These are phyloP conservation scores for Nicotiana knightiana DNA, from an alignment of 257 asterid genomes.

Conservation along the genomic window DNA sequence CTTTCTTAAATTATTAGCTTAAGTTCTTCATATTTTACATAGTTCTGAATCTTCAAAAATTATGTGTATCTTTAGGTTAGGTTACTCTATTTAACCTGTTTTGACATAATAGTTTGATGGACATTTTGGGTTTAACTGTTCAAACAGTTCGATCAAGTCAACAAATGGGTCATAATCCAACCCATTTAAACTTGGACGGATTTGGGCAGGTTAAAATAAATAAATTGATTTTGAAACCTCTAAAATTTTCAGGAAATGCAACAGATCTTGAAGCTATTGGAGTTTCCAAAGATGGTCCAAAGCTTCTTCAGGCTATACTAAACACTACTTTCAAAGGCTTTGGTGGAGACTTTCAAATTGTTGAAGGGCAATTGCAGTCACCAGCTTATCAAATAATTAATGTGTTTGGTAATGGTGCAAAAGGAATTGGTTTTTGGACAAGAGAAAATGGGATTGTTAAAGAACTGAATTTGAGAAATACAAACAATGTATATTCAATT, in stretches of 20 bases:
- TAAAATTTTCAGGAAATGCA: conserved; percentile 13
- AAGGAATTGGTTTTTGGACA: conserved; percentile 27
- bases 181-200: background rate
- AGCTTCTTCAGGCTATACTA: conserved; percentile 22
- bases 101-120: background rate
- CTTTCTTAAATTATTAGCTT: background rate
- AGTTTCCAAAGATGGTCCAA: conserved; percentile 31
- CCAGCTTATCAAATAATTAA: conserved; percentile 23
- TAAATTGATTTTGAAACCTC: background rate
- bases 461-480: conserved; percentile 3
- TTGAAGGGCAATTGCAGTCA: conserved; percentile 20
- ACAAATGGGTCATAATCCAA: background rate
- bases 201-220: background rate
- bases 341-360: conserved; percentile 15
- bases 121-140: background rate
- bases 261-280: conserved; percentile 38
- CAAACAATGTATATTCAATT: background rate
- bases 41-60: background rate
- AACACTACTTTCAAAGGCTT: conserved; percentile 20
- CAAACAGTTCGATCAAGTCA: background rate
- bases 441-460: conserved; percentile 14
- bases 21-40: background rate
- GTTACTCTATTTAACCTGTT: background rate
- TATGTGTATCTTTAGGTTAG: background rate
- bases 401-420: conserved; percentile 5